These are phyloP conservation scores for Colletotrichum liriopes DNA, from an alignment of 2,329 filamentous ascomycete species.

Conservation along the genomic window DNA sequence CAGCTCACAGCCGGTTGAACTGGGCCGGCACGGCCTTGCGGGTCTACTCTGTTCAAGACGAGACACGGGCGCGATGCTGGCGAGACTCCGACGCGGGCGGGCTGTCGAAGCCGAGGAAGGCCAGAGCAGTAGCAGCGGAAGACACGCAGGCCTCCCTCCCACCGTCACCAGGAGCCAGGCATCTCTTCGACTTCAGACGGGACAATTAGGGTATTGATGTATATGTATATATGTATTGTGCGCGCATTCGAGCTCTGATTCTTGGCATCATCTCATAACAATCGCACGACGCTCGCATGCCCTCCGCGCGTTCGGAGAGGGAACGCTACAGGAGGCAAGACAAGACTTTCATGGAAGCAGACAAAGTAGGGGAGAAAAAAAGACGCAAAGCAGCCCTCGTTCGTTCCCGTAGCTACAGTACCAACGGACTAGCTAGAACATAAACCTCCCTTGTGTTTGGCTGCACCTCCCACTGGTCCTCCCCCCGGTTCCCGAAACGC, in stretches of 20 bases:
- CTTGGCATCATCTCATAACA: background rate
- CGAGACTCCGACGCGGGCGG: background rate
- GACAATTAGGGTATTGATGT: background rate
- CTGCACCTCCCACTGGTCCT: background rate
- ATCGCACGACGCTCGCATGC: background rate
- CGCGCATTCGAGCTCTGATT: background rate
- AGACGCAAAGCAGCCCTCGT: background rate
- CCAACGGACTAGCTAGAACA: background rate
- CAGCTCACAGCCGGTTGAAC: background rate
- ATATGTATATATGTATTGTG: background rate
- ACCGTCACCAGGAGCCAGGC: background rate
- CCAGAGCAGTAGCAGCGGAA: background rate
- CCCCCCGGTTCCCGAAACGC: constrained; percentile 9
- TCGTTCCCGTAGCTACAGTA: constrained; percentile 13
- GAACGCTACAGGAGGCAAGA: background rate
- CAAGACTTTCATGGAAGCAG: background rate
- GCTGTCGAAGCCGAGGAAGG: background rate
- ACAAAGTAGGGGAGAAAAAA: background rate
- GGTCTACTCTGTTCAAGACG: background rate
- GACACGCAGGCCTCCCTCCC: background rate
- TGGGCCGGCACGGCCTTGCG: background rate
- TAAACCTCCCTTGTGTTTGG: background rate
- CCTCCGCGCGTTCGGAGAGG: background rate
- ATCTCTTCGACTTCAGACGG: background rate
- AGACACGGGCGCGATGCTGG: background rate